phyloP scores from a whole-genome alignment of 192 early-diverging fungal genomes.

The Piromyces sp. region DNA sequence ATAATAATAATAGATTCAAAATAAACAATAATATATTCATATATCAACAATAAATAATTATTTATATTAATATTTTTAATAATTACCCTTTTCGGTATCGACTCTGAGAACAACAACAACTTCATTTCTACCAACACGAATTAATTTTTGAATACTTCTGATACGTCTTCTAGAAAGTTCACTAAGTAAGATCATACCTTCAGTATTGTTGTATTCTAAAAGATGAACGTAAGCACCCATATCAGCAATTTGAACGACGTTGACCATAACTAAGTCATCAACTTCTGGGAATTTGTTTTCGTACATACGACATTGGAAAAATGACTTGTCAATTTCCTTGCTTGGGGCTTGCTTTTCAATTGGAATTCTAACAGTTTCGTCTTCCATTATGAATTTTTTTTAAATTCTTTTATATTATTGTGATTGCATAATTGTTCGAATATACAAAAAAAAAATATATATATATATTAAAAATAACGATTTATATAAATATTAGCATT shows the following conservation, averaged over 20 bases:
- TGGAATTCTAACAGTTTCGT: not conserved
- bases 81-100: conserved; percentile 80
- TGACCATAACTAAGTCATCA: conserved; percentile 92
- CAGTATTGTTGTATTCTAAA: conserved; percentile 89
- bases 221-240: conserved; percentile 24
- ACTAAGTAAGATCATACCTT: conserved; percentile 88
- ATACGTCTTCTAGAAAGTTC: conserved; percentile 91
- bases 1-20: no score
- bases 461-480: no score
- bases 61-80: not conserved
- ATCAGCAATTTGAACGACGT: conserved; percentile 83
- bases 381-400: not conserved
- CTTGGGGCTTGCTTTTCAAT: not conserved
- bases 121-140: conserved; percentile 82
- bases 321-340: not conserved
- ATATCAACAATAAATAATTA: no score
- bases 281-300: conserved; percentile 81
- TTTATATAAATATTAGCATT: no score
- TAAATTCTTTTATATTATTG: not conserved
- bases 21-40: no score
- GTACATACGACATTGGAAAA: conserved; percentile 72
- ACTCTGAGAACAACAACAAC: conserved; percentile 85
- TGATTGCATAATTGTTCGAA: no score
- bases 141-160: conserved; percentile 85
- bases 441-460: no score